Base-by-base conservation (phyloP, 495 filamentous ascomycete species). In the Penicillium pulvis region DNA sequence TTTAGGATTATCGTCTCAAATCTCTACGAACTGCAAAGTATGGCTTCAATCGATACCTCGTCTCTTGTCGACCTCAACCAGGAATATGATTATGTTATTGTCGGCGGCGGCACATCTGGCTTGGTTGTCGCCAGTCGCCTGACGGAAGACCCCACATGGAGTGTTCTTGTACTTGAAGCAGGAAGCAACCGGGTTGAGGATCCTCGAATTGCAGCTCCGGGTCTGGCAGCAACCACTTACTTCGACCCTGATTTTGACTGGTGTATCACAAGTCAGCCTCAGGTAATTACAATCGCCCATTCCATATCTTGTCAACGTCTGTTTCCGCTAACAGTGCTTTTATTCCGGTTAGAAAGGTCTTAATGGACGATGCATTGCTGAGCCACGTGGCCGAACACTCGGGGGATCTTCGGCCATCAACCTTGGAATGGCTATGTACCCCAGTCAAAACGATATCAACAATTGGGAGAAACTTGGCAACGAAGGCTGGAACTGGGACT, bases 331-430 rank as follows among this genome's bases (percentile, higher is more conserved):
- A 50, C 24, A 23, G 20, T 23, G 20, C 20, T 23, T 23, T 23
- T 23, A 23, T 23, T 2, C 2, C 20, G 20, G 11, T 2, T 54
- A 71, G 68, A 46, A 62, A 64, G 39, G 36, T 11, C 50, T 71
- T 3, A 61, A 68, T 59, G 69, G 65, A 23, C 56, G 63, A 53
- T 49, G 35, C 17, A 6, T 71, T 16, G n/a, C 53, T 58, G 61
- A 78, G 51, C 58, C 74, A 17, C 77, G 75, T 7, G 83, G 82
- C 11, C 79, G 78, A 57, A 74, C 74, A 26, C 64, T 85, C 3
- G 84, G 84, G n/a, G 84, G 84, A 8, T 79, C 74, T 19, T 83
- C 78, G 17, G 79, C 71, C 11, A 72, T 86, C 58, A 86, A 85
- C 60, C 74, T 73, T 51, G 69, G 79, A 55, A 77, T 82, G 74